Conservation (phyloP, 371 early-diverging fungal species). For the Dichotomocladium elegans region DNA sequence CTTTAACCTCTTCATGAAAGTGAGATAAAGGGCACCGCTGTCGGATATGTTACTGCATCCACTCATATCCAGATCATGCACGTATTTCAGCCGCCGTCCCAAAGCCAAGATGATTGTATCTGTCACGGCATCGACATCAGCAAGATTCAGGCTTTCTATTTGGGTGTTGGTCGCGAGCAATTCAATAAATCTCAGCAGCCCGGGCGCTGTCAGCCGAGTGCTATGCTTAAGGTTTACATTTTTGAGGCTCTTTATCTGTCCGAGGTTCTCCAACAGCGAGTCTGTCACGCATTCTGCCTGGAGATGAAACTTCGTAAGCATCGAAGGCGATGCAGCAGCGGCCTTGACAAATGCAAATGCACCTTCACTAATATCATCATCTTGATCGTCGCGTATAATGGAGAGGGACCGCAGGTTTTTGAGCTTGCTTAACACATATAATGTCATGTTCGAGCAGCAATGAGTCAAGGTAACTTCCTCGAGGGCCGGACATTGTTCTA, state of each 20-base stretch:
- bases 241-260: neutral
- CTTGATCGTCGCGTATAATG: neutral
- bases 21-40: too few species aligned
- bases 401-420: neutral
- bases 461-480: constrained; percentile 1
- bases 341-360: neutral
- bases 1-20: too few species aligned
- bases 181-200: neutral
- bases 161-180: neutral
- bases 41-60: too few species aligned
- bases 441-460: neutral
- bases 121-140: neutral
- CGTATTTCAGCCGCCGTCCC: too few species aligned
- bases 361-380: neutral
- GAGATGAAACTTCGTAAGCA: neutral
- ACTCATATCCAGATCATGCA: too few species aligned
- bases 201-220: neutral
- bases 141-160: neutral
- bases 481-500: neutral
- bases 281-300: neutral
- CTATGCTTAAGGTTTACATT: neutral
- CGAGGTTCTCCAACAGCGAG: neutral
- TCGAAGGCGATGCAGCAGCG: neutral
- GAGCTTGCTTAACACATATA: neutral
- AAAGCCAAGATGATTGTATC: neutral